Conservation (phyloP, 306 rosid genomes). For the Pyrus communis region DNA sequence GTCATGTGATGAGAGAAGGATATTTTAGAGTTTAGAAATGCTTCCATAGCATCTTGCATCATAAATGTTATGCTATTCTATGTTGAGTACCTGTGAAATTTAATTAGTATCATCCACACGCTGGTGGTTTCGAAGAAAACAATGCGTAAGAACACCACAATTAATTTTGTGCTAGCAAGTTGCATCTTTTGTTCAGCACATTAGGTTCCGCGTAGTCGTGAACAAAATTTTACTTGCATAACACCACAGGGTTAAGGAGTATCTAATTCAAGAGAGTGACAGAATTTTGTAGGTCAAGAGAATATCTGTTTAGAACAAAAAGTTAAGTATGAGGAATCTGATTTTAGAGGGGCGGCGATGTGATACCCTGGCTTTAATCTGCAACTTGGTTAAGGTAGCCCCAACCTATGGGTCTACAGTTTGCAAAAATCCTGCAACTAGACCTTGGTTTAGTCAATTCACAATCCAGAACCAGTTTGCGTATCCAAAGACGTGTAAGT, state of each 20-base stretch:
- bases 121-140: background rate
- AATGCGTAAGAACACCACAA: background rate
- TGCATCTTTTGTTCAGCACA: background rate
- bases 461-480: constrained; percentile 9
- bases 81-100: background rate
- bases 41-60: background rate
- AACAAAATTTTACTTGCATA: background rate
- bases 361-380: constrained; percentile 48
- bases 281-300: constrained; percentile 3
- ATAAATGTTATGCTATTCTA: background rate
- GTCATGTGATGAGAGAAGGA: background rate
- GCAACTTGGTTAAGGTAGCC: constrained; percentile 58
- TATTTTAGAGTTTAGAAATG: background rate
- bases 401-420: constrained; percentile 41
- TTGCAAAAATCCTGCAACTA: constrained; percentile 33
- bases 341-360: constrained; percentile 34
- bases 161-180: background rate
- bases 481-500: background rate
- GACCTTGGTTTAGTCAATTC: constrained; percentile 38
- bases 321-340: constrained; percentile 19
- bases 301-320: constrained; percentile 29
- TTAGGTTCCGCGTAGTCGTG: background rate
- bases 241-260: background rate
- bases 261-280: constrained; percentile 21
- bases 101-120: background rate